phyloP scores from a whole-genome alignment of 441 rosid species.

The Pelargonium australe region DNA sequence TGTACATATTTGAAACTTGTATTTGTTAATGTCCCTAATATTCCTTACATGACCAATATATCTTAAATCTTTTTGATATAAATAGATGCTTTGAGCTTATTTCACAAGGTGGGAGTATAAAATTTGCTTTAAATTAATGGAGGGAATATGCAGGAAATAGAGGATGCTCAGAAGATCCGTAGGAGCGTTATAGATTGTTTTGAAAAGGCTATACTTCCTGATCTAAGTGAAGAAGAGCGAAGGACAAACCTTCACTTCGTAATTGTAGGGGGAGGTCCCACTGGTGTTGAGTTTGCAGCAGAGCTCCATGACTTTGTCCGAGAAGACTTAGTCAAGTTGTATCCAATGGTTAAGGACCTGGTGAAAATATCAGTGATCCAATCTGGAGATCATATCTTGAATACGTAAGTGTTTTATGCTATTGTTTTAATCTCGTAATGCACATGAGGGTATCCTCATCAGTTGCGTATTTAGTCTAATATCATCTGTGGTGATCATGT shows the following conservation, averaged over 20 bases:
- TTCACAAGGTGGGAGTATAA: neutral
- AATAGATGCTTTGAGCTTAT: too few relatives aligned
- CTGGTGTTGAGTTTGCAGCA: slow-evolving; percentile 98
- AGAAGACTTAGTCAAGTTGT: slow-evolving; percentile 72
- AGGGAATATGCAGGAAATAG: slow-evolving; percentile 61
- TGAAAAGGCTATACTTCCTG: slow-evolving; percentile 87
- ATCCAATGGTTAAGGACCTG: slow-evolving; percentile 53
- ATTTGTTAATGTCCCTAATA: neutral
- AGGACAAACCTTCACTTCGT: slow-evolving; percentile 86
- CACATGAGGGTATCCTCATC: neutral
- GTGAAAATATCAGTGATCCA: slow-evolving; percentile 81
- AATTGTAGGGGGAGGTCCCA: slow-evolving; percentile 97
- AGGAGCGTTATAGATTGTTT: slow-evolving; percentile 69
- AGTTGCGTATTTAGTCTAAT: neutral
- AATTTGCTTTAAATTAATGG: neutral
- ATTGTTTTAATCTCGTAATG: neutral
- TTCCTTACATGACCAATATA: neutral
- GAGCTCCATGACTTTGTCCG: slow-evolving; percentile 86
- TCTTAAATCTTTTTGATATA: slow-evolving; percentile 6
- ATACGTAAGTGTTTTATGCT: slow-evolving; percentile 46
- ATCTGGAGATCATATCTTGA: slow-evolving; percentile 85
- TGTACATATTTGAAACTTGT: neutral
- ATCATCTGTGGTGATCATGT: too few relatives aligned
- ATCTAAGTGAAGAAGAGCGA: slow-evolving; percentile 77
- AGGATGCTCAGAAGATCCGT: slow-evolving; percentile 92